Conservation (phyloP, 169 alveolate genomes). For the Plasmodium vivax region DNA sequence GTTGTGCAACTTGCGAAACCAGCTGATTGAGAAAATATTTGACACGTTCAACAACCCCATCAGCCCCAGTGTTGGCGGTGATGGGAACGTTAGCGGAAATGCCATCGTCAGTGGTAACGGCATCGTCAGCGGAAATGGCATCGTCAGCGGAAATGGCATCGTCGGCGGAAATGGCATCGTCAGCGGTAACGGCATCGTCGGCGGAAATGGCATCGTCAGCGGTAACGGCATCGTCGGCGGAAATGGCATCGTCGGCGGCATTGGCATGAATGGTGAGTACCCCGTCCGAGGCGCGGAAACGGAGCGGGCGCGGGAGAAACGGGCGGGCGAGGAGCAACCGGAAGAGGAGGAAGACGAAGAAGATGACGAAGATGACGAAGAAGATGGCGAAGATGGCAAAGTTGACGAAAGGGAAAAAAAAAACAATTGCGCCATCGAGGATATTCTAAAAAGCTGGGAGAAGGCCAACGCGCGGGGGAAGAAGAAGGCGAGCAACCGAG, state of each 20-base stretch:
- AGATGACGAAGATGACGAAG: no score
- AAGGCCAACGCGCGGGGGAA: background rate
- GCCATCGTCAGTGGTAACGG: no score
- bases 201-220: no score
- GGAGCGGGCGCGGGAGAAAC: background rate
- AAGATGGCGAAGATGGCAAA: no score
- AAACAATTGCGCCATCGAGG: slow-evolving; percentile 7
- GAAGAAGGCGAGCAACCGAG: background rate
- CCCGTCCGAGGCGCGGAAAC: background rate
- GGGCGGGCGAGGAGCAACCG: background rate
- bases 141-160: no score
- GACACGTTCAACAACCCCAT: slow-evolving; percentile 15
- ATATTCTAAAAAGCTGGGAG: slow-evolving; percentile 9
- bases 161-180: no score
- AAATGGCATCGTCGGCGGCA: no score
- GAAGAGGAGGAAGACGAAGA: background rate
- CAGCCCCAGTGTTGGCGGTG: background rate
- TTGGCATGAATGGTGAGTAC: background rate
- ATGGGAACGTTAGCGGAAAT: background rate
- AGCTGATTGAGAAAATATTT: slow-evolving; percentile 35
- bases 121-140: no score
- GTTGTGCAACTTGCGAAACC: slow-evolving; percentile 14
- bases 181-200: no score
- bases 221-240: no score
- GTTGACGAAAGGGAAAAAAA: no score